Percentiles rank a stretch among this genome's conserved stretches.
These are phyloP conservation scores for Alloteropsis angusta DNA, from an alignment of 202 grass and related monocot species.

Conservation along the genomic window DNA sequence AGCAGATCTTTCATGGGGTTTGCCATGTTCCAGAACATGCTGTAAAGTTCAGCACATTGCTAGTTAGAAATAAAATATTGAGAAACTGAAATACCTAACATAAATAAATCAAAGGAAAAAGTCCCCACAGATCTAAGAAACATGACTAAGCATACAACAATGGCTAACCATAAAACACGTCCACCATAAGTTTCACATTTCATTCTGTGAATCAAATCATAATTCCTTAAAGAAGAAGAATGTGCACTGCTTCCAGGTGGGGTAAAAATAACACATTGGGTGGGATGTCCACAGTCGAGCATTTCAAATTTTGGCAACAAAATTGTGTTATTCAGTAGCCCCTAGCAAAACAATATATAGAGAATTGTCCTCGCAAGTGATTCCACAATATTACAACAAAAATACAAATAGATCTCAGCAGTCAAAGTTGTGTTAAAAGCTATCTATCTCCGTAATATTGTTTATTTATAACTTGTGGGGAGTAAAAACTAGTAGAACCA, in stretches of 20 bases:
- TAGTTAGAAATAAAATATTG: constrained; percentile 13
- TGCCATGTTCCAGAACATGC: constrained; percentile 96
- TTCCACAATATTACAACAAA: background rate
- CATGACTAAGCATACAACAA: background rate
- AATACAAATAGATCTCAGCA: background rate
- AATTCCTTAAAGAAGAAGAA: background rate
- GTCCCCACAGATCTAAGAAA: background rate
- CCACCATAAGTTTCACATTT: background rate
- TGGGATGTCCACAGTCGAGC: background rate
- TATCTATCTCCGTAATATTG: background rate
- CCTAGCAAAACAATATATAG: background rate
- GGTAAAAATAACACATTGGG: background rate
- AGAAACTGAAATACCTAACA: background rate
- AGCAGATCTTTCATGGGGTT: constrained; percentile 69
- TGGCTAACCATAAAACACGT: background rate
- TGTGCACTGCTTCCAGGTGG: background rate
- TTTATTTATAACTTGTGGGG: background rate
- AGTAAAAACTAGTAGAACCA: background rate
- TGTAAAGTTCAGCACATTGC: constrained; percentile 18
- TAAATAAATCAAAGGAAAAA: background rate
- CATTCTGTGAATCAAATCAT: background rate
- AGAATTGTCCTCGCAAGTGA: background rate
- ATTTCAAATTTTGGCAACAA: background rate
- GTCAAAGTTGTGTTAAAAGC: background rate
- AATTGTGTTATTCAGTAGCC: background rate